Evolutionary conservation across 1,139 yeast genomes (phyloP), one percentile per base, ranked within the genome.

Genomic region (Magnusiomyces clavatus): DNA sequence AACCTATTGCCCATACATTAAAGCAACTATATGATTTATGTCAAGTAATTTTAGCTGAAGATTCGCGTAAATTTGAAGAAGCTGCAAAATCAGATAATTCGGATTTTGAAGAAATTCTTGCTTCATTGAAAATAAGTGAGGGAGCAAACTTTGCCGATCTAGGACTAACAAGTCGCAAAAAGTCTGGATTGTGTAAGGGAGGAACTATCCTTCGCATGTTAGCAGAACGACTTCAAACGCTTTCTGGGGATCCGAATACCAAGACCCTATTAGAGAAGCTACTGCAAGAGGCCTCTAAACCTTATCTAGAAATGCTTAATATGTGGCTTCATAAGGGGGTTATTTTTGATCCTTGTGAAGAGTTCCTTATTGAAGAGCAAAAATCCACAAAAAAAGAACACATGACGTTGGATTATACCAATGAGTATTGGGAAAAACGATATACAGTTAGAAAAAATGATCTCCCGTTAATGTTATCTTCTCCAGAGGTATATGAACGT

Each of bases 341-440:
- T 3, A 74, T 92, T 10, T 77, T 78, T 56, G 98, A 94, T 61
- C 89, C 88, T 0, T 81, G 80, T 61, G 82, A 83, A 46, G 99
- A 94, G 66, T 94, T 94, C 64, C 69, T 90, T 64, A 79, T 92
- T 12, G 76, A 81, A 40, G 72, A 69, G 47, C 61, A 65, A 43
- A 55, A 58, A 29, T 60, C 62, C 45, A 63, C 70, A 31, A 71
- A 70, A 24, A 60, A 76, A 6, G 75, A 77, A 56, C 73, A 74
- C 48, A 66, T 77, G 17, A 77, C 78, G 57, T 75, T 60, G 42
- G 71, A 70, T 49, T 67, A 64, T 42, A 63, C 81, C 54, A 96
- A 89, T 59, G 82, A 83, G 55, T 83, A 85, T 61, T 92, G 97
- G 97, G 86, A 86, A 52, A 87, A 87, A 55, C 79, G 88, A 53